Percentiles rank a stretch among this genome's conserved stretches.
phyloP scores from a whole-genome alignment of 345 rosid genomes.

The Schrenkiella parvula region DNA sequence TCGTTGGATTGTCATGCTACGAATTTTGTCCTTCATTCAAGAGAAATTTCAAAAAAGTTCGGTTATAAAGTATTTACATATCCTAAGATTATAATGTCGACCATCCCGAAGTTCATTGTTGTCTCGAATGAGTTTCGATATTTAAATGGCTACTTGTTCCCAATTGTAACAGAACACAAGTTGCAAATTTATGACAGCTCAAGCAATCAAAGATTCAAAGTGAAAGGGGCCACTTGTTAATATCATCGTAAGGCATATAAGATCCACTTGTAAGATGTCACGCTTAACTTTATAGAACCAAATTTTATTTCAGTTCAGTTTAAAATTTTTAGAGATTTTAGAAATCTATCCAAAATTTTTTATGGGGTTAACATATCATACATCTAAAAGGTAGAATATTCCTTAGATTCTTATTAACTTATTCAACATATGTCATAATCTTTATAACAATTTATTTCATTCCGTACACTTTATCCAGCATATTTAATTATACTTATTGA shows the following conservation, averaged over 20 bases:
- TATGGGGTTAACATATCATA: too few species aligned
- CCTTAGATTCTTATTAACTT: too few species aligned
- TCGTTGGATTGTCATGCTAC: neutral
- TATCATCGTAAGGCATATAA: neutral
- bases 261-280: slow-evolving; percentile 1
- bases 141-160: neutral
- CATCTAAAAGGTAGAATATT: too few species aligned
- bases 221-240: slow-evolving; percentile 2
- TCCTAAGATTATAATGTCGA: neutral
- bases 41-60: too few species aligned
- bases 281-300: too few species aligned
- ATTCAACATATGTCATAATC: too few species aligned
- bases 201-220: slow-evolving; percentile 14
- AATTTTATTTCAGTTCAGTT: too few species aligned
- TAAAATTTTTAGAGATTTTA: too few species aligned
- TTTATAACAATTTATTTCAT: too few species aligned
- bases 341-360: too few species aligned
- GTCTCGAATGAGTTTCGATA: neutral
- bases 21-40: neutral
- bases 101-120: neutral
- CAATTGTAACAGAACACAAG: slow-evolving; percentile 9
- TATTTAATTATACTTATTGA: too few species aligned
- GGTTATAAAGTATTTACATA: neutral
- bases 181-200: slow-evolving; percentile 1
- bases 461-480: too few species aligned